Evolutionary conservation across 2,329 filamentous ascomycete genomes (phyloP), one percentile per base, ranked within the genome.

Genomic region (Aspergillus sp.): DNA sequence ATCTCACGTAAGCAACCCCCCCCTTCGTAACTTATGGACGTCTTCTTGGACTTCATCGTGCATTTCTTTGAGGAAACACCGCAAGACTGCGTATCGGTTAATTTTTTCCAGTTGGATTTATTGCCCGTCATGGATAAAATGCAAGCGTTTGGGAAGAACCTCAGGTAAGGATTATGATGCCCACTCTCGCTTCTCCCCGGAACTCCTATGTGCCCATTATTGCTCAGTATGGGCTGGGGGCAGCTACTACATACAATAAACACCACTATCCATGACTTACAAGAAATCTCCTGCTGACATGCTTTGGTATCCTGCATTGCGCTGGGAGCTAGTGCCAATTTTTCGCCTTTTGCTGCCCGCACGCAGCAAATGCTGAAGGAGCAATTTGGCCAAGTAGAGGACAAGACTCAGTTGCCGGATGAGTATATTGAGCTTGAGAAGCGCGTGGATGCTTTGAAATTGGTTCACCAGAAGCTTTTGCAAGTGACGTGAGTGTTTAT

Each of bases 351-450:
- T 67, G 89, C 90, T 55, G 86, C 88, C 63, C 86, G 91, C 64
- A 96, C 89, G 48, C 88, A 94, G 70, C 93, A 98, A 75, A 94
- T 91, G 76, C 88, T 95, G 68, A 96, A 94, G 77, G 93, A 98
- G 73, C 90, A 96, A 74, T 81, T 97, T 52, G 93, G 93, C 44
- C 88, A 94, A 72, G 88, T 82, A 52, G 90, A 95, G 56, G 93
- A 97, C 70, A 96, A 93, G 88, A 98, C 93, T 54, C 86, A 97
- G 73, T 87, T 98, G 39, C 93, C 93, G 41, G 85, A 90, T 58
- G 93, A 97, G 72, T 98, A 98, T 72, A 87, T 96, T 66, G 90
- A 97, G 71, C 85, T 98, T 52, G 93, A 98, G 81, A 96, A 96
- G 80, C 85, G 91, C 57, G 89, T 97, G 62, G 93, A 98, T 81